phyloP scores from a whole-genome alignment of 345 rosid genomes.

The Euphorbia tirucalli region DNA sequence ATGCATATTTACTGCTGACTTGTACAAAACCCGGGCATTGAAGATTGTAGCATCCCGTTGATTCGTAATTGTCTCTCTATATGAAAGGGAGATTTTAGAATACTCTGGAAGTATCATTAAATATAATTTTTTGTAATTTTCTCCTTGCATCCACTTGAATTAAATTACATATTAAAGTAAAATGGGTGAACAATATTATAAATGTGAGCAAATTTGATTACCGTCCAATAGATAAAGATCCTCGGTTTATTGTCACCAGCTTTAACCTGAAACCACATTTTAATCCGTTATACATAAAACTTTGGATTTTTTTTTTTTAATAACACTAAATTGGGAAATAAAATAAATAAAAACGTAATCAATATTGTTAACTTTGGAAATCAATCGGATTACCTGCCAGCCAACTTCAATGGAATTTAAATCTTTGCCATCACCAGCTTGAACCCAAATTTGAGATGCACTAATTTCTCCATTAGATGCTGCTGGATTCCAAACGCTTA shows the following conservation, averaged over 20 bases:
- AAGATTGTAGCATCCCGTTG: constrained; percentile 33
- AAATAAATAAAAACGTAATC: too few species aligned
- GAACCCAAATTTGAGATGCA: constrained; percentile 17
- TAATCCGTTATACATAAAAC: neutral
- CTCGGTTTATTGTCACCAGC: neutral
- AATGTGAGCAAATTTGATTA: constrained; percentile 5
- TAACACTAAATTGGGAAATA: too few species aligned
- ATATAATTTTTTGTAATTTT: too few species aligned
- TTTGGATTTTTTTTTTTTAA: too few species aligned
- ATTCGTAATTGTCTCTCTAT: constrained; percentile 25
- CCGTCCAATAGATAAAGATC: constrained; percentile 27
- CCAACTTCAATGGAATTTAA: constrained; percentile 24
- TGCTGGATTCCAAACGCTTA: constrained; percentile 30
- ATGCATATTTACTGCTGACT: neutral
- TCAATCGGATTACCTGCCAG: constrained; percentile 7
- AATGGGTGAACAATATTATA: too few species aligned
- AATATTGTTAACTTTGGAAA: too few species aligned
- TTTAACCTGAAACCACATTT: neutral
- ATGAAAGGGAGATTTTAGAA: too few species aligned
- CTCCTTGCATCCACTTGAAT: too few species aligned
- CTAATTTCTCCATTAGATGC: constrained; percentile 6
- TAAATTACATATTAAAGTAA: too few species aligned
- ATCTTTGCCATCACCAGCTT: neutral
- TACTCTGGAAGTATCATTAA: too few species aligned
- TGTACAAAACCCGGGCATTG: constrained; percentile 35